Evolutionary conservation across 2,329 filamentous ascomycete species (phyloP), one percentile per base, ranked within the genome.

Genomic region (Talaromyces sp.): DNA sequence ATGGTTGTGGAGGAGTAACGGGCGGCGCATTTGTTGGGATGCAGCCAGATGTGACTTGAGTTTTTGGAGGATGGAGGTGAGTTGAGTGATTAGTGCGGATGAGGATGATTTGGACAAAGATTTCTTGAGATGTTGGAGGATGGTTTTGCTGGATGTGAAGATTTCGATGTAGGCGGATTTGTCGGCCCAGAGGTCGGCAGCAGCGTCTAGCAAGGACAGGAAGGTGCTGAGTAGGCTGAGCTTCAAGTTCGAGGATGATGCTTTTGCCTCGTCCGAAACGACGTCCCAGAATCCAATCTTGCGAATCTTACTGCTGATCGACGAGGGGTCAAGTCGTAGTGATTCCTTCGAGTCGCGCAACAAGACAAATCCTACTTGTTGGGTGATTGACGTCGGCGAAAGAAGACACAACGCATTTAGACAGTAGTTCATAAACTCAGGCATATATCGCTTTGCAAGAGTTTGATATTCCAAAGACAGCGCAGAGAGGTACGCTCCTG

Each of bases 1-100:
- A 83, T 99, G 95, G 79, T 95, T 86, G 80, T 99, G 95, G 3
- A 99, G 87, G 72, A 92, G 86, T 35, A 98, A 87, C 1, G 93
- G 92, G 9, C 91, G 88, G 45, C 93, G 92, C 49, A 84, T 79
- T 22, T 90, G 83, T 50, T 83, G 85, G 1, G 92, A 85, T 61
- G 89, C 80, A 13, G 84, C 79, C 67, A 92, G 69, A 49, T 73
- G 72, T 74, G 76, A 41, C 81, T 72, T 63, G 77, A 80, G 57
- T 62, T 77, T 78, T 62, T 73, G 69, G 37, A 76, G 65, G 15
- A 70, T 75, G 31, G 65, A 70, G 43, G 75, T 70, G 61, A 77
- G 67, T 35, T 74, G 70, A 35, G 73, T 70, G 39, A 37, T 15
- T 41, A 33, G 25, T 27, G 62, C 37, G 2, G 43, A 50, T 25